phyloP scores from a whole-genome alignment of 306 rosid genomes.

The Fragaria nilgerrensis region DNA sequence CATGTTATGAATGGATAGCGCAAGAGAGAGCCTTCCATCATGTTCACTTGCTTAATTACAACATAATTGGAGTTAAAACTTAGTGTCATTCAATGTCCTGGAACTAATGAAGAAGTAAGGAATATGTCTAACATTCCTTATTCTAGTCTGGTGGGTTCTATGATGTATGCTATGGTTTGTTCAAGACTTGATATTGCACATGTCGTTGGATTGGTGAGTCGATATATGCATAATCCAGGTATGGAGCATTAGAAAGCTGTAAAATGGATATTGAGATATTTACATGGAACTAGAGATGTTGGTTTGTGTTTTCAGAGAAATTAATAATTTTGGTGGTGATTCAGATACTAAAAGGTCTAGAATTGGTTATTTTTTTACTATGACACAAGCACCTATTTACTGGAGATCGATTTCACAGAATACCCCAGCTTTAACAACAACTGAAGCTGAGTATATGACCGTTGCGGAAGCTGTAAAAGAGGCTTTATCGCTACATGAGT shows the following conservation, averaged over 20 bases:
- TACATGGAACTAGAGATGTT: not conserved
- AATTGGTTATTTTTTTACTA: not conserved
- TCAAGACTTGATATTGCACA: not conserved
- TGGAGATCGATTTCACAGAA: not conserved
- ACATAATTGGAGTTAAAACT: not conserved
- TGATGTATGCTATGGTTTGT: slow-evolving; percentile 10
- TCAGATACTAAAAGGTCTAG: not conserved
- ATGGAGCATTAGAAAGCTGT: not conserved
- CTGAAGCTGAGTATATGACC: no score
- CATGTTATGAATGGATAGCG: no score
- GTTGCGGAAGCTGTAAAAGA: no score
- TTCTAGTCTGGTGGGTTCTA: not conserved
- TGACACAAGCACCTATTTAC: not conserved
- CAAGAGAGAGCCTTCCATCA: no score
- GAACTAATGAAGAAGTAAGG: not conserved
- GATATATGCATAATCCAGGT: not conserved
- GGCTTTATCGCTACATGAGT: no score
- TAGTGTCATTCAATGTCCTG: not conserved
- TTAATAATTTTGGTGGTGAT: not conserved
- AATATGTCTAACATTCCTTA: not conserved
- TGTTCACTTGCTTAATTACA: no score
- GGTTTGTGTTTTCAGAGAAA: not conserved
- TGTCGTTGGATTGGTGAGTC: not conserved
- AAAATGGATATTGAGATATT: not conserved
- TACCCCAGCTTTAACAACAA: no score